Evolutionary conservation across 208 protist genomes (phyloP).

Genomic region (Entamoeba invadens): DNA sequence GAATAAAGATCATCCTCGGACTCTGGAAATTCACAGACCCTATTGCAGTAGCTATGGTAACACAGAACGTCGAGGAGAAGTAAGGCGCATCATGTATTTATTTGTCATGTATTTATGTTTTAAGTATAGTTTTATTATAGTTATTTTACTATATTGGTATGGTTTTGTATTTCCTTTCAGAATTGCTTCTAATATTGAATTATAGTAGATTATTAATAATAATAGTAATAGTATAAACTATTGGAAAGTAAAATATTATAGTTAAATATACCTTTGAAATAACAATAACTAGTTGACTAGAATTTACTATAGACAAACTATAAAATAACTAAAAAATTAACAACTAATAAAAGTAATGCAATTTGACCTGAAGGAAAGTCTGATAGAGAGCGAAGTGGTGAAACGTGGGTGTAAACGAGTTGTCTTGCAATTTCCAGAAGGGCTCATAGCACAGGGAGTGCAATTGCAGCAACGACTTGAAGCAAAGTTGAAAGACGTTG

Average conservation of each 20-base stretch:
- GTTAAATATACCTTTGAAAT: too few species aligned
- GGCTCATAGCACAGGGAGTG: not conserved
- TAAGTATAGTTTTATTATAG: not conserved
- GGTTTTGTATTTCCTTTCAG: not conserved
- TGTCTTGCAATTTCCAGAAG: not conserved
- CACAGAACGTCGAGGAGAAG: not conserved
- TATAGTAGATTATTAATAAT: not conserved
- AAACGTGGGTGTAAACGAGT: not conserved
- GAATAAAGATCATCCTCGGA: not conserved
- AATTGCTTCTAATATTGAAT: not conserved
- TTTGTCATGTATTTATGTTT: too few species aligned
- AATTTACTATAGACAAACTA: too few species aligned
- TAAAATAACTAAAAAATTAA: too few species aligned
- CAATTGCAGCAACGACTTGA: not conserved
- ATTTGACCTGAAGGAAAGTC: not conserved
- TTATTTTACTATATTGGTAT: not conserved
- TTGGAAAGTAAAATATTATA: not conserved
- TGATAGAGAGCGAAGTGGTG: not conserved
- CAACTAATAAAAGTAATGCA: not conserved
- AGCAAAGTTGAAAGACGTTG: not conserved
- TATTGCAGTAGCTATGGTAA: not conserved
- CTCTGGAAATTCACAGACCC: not conserved
- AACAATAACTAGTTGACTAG: too few species aligned
- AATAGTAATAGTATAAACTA: not conserved
- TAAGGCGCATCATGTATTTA: too few species aligned